Conservation (phyloP, 176 grass and related monocot genomes). For the Oryza punctata region DNA sequence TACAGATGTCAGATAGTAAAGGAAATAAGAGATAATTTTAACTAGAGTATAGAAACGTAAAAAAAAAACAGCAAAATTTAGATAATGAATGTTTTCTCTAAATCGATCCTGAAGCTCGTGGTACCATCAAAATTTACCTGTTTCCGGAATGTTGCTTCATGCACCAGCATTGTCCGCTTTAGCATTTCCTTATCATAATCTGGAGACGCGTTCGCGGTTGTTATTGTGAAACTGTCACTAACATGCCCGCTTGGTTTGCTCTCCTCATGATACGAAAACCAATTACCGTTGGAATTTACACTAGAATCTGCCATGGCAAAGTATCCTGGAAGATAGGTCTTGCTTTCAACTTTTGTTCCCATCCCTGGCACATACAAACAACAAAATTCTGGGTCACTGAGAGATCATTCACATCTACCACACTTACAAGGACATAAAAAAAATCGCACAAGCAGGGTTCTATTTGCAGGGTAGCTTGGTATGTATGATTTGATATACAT, state of each 20-base stretch:
- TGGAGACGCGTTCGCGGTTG: conserved; percentile 46
- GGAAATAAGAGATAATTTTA: conserved; percentile 39
- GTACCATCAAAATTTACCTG: conserved; percentile 54
- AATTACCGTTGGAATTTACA: conserved; percentile 53
- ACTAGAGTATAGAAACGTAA: neutral
- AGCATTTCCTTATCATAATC: conserved; percentile 66
- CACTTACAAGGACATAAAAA: neutral
- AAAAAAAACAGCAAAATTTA: neutral
- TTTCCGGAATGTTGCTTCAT: conserved; percentile 75
- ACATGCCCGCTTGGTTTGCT: conserved; percentile 39
- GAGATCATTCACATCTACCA: conserved; percentile 9
- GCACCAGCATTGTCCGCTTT: conserved; percentile 75
- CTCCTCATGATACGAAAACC: conserved; percentile 49
- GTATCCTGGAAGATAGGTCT: conserved; percentile 60
- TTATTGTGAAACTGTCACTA: conserved; percentile 42
- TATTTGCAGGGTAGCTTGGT: neutral
- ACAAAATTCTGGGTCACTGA: conserved; percentile 13
- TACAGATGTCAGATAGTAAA: conserved; percentile 18
- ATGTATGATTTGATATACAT: neutral
- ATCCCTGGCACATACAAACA: conserved; percentile 52
- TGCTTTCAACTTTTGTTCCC: conserved; percentile 61
- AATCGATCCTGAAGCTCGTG: neutral
- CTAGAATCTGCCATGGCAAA: conserved; percentile 55
- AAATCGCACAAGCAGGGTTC: neutral
- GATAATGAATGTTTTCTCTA: neutral